A percentile compares a stretch with the other conserved stretches of the same genome.
Evolutionary conservation across 2,329 filamentous ascomycete genomes (phyloP).

Genomic region (Verruconis gallopava): DNA sequence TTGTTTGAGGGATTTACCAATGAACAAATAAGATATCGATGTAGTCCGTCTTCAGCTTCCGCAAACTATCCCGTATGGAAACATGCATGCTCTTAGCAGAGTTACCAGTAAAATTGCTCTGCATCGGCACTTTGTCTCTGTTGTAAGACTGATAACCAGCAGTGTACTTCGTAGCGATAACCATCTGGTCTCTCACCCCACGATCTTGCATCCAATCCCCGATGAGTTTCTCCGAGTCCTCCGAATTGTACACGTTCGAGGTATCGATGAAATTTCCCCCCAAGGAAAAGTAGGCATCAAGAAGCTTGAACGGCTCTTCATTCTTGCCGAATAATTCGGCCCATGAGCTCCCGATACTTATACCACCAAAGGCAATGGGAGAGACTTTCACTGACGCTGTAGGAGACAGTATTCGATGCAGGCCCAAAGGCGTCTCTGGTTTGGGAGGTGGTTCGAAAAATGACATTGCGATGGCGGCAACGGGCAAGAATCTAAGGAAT

Average conservation of each 20-base stretch:
- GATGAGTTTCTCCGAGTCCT: constrained; percentile 29
- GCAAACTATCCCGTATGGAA: constrained; percentile 30
- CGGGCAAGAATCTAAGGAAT: no score
- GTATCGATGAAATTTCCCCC: constrained; percentile 68
- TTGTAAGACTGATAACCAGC: constrained; percentile 10
- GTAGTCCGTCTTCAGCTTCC: constrained; percentile 33
- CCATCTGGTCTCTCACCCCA: constrained; percentile 20
- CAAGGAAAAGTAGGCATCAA: constrained; percentile 52
- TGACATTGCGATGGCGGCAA: no score
- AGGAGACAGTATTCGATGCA: constrained; percentile 54
- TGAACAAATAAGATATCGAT: constrained; percentile 24
- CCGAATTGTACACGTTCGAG: constrained; percentile 15
- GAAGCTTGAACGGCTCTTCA: constrained; percentile 46
- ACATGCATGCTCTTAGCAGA: constrained; percentile 29
- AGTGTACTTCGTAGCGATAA: constrained; percentile 28
- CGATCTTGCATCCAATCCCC: constrained; percentile 31
- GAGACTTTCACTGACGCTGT: constrained; percentile 45
- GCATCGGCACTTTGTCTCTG: constrained; percentile 9
- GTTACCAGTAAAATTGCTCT: constrained; percentile 34
- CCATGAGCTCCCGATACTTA: constrained; percentile 52
- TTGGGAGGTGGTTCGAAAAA: background rate
- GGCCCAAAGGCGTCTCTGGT: constrained; percentile 31
- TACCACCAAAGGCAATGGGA: constrained; percentile 41
- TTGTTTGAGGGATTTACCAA: constrained; percentile 3
- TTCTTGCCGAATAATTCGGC: constrained; percentile 47